A percentile compares a stretch with the other conserved stretches of the same genome.
Conservation (phyloP, 1,139 yeast species). For the Meyerozyma guilliermondii region DNA sequence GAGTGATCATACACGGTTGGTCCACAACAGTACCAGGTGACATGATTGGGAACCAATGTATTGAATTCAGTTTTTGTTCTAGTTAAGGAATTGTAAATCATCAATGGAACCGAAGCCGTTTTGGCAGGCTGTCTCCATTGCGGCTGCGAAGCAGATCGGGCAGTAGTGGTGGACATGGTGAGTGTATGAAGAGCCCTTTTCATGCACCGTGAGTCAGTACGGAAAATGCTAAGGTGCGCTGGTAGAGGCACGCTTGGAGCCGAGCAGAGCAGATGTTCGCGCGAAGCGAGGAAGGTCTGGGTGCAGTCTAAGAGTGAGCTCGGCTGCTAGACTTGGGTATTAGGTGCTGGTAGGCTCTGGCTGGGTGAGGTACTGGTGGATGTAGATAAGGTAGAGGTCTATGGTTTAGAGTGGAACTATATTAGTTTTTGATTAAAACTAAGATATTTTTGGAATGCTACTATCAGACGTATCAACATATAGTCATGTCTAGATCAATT, state of each 20-base stretch:
- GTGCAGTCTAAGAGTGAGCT: too few species aligned
- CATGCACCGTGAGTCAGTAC: conserved; percentile 2
- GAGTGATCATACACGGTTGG: conserved; percentile 97
- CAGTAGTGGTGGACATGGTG: conserved; percentile 11
- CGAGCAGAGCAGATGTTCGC: background rate
- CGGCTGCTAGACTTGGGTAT: too few species aligned
- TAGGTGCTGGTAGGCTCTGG: too few species aligned
- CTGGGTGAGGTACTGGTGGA: too few species aligned
- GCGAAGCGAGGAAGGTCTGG: background rate
- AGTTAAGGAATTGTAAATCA: conserved; percentile 74
- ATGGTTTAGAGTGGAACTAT: too few species aligned
- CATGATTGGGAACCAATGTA: conserved; percentile 56
- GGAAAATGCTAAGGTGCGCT: conserved; percentile 1
- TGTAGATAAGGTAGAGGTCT: too few species aligned
- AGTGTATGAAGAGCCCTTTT: conserved; percentile 3
- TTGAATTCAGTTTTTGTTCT: conserved; percentile 72
- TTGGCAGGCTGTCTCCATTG: conserved; percentile 36
- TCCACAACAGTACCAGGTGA: conserved; percentile 97
- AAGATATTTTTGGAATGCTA: too few species aligned
- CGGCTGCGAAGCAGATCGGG: conserved; percentile 28
- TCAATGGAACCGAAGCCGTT: conserved; percentile 15
- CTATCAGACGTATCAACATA: too few species aligned
- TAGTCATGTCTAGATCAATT: too few species aligned
- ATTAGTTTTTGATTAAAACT: too few species aligned
- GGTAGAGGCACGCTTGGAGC: conserved; percentile 3